phyloP scores from a whole-genome alignment of 306 rosid species.

The Quercus engelmannii region DNA sequence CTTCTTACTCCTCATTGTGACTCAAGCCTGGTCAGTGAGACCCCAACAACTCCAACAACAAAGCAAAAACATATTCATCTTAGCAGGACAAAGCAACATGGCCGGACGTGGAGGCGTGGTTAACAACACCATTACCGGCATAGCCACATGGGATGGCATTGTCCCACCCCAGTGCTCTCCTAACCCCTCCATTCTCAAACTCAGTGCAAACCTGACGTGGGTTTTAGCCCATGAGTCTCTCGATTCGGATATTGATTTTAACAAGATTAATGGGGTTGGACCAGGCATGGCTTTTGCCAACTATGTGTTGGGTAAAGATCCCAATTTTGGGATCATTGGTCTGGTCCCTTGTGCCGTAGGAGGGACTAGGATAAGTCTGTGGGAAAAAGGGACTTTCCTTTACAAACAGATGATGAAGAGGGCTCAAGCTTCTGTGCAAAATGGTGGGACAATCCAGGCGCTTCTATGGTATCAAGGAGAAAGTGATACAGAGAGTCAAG shows the following conservation, averaged over 20 bases:
- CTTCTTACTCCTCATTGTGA: neutral
- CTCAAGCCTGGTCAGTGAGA: slow-evolving; percentile 5
- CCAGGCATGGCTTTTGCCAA: slow-evolving; percentile 46
- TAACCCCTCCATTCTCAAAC: slow-evolving; percentile 38
- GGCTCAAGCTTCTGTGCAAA: slow-evolving; percentile 37
- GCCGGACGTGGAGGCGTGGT: slow-evolving; percentile 82
- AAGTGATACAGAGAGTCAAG: slow-evolving; percentile 39
- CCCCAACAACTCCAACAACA: slow-evolving; percentile 1
- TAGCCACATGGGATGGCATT: slow-evolving; percentile 56
- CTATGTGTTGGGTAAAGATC: slow-evolving; percentile 11
- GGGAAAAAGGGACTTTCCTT: slow-evolving; percentile 41
- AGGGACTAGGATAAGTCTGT: slow-evolving; percentile 37
- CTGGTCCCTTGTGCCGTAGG: slow-evolving; percentile 57
- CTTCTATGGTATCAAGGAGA: slow-evolving; percentile 89
- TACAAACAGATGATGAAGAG: slow-evolving; percentile 57
- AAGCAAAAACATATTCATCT: slow-evolving; percentile 44
- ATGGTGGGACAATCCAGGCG: slow-evolving; percentile 42
- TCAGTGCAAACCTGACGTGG: slow-evolving; percentile 55
- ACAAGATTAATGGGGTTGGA: slow-evolving; percentile 35
- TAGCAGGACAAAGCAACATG: slow-evolving; percentile 99
- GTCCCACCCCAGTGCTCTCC: slow-evolving; percentile 48
- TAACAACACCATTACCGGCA: neutral
- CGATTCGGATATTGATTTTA: slow-evolving; percentile 45
- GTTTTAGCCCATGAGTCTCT: slow-evolving; percentile 73
- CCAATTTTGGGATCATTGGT: slow-evolving; percentile 30